Evolutionary conservation across 1,284 basidiomycete genomes (phyloP), one percentile per base, ranked within the genome.

Genomic region (Sporisorium scitamineum): DNA sequence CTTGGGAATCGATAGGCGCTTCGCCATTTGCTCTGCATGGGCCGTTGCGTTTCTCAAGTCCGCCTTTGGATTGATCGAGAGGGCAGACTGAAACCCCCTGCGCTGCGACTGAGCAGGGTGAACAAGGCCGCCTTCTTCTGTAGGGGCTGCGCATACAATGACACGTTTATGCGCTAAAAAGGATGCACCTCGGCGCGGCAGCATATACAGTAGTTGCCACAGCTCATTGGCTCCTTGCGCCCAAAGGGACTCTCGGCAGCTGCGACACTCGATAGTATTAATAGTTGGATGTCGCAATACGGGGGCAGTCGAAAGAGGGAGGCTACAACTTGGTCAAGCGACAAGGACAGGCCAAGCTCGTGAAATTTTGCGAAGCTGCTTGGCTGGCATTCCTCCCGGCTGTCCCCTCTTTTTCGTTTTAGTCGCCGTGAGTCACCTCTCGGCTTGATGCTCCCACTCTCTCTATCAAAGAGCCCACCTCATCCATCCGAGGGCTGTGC

Each of bases 1-100:
- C n/a, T 16, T 31, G n/a, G 27, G 45, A 29, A 55, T 55, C 54
- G 54, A 55, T 55, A 6, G 13, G 24, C 13, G n/a, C n/a, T n/a
- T n/a, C n/a, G n/a, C n/a, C n/a, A n/a, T n/a, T n/a, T n/a, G n/a
- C n/a, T n/a, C n/a, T n/a, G n/a, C n/a, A n/a, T n/a, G n/a, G n/a
- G n/a, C n/a, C n/a, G n/a, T n/a, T 5, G 37, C 3, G 37, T n/a
- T 39, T 3, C 39, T 20, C 39, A n/a, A n/a, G n/a, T n/a, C n/a
- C n/a, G n/a, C n/a, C n/a, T n/a, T 5, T 34, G 32, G 39, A 18
- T 20, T 42, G 39, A 9, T n/a, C 39, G 18, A 13, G n/a, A n/a
- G n/a, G n/a, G n/a, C n/a, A n/a, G n/a, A n/a, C n/a, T n/a, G n/a
- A n/a, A n/a, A n/a, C n/a, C n/a, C n/a, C n/a, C n/a, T n/a, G n/a